These are phyloP conservation scores for Xylaria telfairii DNA, from an alignment of 495 filamentous ascomycete species.

Conservation along the genomic window DNA sequence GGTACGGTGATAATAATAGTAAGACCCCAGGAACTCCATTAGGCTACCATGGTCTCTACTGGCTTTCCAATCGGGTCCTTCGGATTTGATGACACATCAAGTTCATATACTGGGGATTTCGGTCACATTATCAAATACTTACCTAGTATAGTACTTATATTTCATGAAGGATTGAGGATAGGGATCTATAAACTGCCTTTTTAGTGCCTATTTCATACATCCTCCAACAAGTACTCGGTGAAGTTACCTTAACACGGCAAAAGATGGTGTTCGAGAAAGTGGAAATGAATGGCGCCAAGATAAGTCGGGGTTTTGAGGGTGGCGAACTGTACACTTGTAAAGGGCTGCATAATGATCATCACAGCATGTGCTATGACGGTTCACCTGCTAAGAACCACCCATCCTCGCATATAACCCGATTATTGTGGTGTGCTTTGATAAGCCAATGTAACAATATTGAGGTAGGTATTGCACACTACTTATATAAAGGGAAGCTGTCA, in stretches of 20 bases:
- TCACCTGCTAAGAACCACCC: slow-evolving; percentile 11
- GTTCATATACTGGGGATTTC: neutral
- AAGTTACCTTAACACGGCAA: neutral
- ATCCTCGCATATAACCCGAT: neutral
- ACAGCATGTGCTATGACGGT: slow-evolving; percentile 2
- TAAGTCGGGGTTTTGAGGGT: neutral
- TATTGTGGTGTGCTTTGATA: neutral
- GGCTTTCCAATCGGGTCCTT: slow-evolving; percentile 8
- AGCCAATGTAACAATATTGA: neutral
- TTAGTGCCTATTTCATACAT: neutral
- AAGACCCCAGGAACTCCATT: slow-evolving; percentile 4
- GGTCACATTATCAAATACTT: neutral
- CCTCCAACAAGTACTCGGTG: neutral
- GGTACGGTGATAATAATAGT: slow-evolving; percentile 21
- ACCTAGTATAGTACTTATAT: no score
- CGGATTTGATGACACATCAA: slow-evolving; percentile 16
- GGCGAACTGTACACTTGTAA: slow-evolving; percentile 2
- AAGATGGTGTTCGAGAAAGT: neutral
- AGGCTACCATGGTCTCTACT: neutral
- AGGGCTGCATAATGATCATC: slow-evolving; percentile 19
- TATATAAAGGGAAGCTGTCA: no score
- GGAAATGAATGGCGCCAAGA: neutral
- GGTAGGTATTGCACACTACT: no score
- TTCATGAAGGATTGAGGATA: neutral
- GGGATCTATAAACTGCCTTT: neutral